These are phyloP conservation scores for Ophiostoma himal-ulmi DNA, from an alignment of 2,329 filamentous ascomycete species.

Conservation along the genomic window DNA sequence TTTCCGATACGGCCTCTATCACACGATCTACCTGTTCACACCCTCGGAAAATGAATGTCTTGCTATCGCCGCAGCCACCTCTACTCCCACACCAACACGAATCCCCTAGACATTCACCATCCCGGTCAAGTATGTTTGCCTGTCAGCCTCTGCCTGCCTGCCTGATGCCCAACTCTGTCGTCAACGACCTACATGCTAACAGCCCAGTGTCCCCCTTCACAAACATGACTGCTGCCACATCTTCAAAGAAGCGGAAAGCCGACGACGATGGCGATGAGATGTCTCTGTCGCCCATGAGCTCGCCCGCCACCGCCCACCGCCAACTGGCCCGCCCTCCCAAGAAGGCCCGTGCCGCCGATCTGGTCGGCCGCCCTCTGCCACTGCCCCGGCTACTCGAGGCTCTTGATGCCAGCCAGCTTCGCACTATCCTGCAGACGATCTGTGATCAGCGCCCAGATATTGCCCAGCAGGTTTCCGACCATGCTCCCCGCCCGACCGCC, in stretches of 20 bases:
- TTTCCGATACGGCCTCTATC: not conserved
- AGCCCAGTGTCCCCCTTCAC: constrained; percentile 45
- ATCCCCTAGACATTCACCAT: constrained; percentile 47
- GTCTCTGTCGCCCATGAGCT: constrained; percentile 79
- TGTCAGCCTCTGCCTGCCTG: not conserved
- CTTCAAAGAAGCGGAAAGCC: constrained; percentile 76
- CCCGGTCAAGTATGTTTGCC: constrained; percentile 46
- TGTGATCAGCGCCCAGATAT: constrained; percentile 86
- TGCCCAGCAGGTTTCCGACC: constrained; percentile 72
- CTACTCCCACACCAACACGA: constrained; percentile 56
- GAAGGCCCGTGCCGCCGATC: constrained; percentile 58
- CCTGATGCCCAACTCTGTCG: not conserved
- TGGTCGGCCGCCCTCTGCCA: constrained; percentile 51
- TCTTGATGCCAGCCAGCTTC: constrained; percentile 75
- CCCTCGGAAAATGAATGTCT: constrained; percentile 50
- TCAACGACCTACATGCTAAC: constrained; percentile 15
- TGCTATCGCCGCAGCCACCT: constrained; percentile 55
- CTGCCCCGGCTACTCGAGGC: constrained; percentile 83
- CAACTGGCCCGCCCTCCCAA: constrained; percentile 62
- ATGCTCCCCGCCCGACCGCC: constrained; percentile 82
- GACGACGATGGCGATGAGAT: constrained; percentile 80
- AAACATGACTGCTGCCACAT: constrained; percentile 42
- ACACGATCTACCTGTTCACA: not conserved
- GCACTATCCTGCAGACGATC: constrained; percentile 80
- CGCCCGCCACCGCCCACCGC: constrained; percentile 67